phyloP scores from a whole-genome alignment of 2,329 filamentous ascomycete species.

The Hymenoscyphus albidus region DNA sequence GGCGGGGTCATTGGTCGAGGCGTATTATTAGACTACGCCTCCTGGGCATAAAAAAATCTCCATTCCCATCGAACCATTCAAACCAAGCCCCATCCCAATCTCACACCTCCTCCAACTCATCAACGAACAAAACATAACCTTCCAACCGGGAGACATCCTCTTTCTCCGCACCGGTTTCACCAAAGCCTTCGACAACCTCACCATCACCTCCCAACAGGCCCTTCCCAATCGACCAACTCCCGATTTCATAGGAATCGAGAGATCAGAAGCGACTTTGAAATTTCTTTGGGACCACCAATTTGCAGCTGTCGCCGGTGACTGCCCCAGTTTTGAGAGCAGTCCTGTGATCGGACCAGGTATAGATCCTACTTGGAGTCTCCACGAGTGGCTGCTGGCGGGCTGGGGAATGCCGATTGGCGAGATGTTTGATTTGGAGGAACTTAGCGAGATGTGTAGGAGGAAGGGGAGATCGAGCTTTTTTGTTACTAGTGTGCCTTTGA shows the following conservation, averaged over 20 bases:
- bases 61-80: constrained; percentile 32
- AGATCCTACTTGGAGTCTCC: constrained; percentile 22
- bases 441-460: constrained; percentile 48
- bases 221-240: constrained; percentile 17
- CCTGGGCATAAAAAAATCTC: constrained; percentile 47
- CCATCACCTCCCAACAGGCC: constrained; percentile 21
- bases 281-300: constrained; percentile 47
- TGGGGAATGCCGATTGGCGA: constrained; percentile 52
- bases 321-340: constrained; percentile 41
- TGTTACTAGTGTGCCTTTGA: constrained; percentile 56
- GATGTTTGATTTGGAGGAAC: constrained; percentile 43
- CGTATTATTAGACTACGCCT: constrained; percentile 42
- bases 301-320: constrained; percentile 43
- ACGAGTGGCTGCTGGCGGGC: constrained; percentile 44
- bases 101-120: neutral
- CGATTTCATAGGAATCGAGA: constrained; percentile 38
- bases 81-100: constrained; percentile 31
- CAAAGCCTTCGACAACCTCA: constrained; percentile 32
- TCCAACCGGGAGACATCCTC: constrained; percentile 39
- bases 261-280: constrained; percentile 32
- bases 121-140: constrained; percentile 34
- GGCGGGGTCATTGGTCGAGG: constrained; percentile 39
- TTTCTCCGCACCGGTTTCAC: constrained; percentile 40
- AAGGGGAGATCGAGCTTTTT: constrained; percentile 56
- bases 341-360: constrained; percentile 34